Percentiles rank a stretch among this genome's conserved stretches.
Conservation (phyloP, 2,329 filamentous ascomycete genomes). For the Domatiomyces globalis region DNA sequence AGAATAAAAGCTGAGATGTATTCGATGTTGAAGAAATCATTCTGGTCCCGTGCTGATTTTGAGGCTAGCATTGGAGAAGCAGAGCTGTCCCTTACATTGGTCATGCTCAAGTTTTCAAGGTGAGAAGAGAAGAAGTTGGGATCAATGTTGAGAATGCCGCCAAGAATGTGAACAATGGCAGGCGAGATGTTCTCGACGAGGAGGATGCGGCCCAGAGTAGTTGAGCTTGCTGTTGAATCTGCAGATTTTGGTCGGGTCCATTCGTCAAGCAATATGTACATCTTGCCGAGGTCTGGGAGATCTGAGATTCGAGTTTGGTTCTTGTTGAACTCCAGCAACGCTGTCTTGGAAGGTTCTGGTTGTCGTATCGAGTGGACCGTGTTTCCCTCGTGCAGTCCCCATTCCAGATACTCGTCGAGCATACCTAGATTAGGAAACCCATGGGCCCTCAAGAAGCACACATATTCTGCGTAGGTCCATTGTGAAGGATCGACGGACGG, state of each 20-base stretch:
- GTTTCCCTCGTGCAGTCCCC: slow-evolving; percentile 9
- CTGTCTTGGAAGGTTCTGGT: slow-evolving; percentile 10
- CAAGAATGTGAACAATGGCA: slow-evolving; percentile 13
- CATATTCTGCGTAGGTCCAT: slow-evolving; percentile 16
- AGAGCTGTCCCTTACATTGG: slow-evolving; percentile 6
- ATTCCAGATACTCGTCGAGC: slow-evolving; percentile 13
- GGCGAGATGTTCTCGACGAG: slow-evolving; percentile 15
- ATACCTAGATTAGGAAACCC: slow-evolving; percentile 14
- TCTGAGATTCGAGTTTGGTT: slow-evolving; percentile 12
- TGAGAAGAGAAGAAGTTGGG: slow-evolving; percentile 14
- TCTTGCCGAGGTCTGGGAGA: slow-evolving; percentile 12
- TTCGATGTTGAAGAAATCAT: slow-evolving; percentile 13
- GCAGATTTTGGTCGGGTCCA: slow-evolving; percentile 11
- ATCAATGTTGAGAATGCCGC: slow-evolving; percentile 13
- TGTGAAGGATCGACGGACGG: slow-evolving; percentile 11
- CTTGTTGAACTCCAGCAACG: slow-evolving; percentile 11
- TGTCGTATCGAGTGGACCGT: slow-evolving; percentile 3
- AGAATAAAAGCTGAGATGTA: slow-evolving; percentile 12
- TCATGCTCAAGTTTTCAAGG: slow-evolving; percentile 8
- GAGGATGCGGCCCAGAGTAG: slow-evolving; percentile 10
- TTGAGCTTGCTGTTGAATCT: slow-evolving; percentile 3
- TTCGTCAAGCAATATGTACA: slow-evolving; percentile 12
- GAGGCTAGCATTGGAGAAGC: slow-evolving; percentile 11
- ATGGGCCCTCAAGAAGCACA: slow-evolving; percentile 14
- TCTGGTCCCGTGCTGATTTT: slow-evolving; percentile 9